Evolutionary conservation across 768 basidiomycete species (phyloP).

Genomic region (Boletus vermiculosoides): DNA sequence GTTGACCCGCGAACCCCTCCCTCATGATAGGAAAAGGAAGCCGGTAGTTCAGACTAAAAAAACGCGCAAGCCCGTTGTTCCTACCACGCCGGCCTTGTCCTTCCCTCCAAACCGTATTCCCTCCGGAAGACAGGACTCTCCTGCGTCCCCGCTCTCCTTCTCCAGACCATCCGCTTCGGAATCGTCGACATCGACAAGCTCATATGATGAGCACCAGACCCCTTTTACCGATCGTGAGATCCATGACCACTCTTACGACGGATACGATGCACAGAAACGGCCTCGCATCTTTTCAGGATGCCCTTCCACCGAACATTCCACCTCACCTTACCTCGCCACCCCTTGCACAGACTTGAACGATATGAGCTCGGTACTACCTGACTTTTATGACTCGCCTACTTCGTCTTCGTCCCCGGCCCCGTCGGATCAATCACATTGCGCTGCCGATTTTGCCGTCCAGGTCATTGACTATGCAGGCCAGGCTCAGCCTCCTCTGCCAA

Average conservation of each 20-base stretch:
- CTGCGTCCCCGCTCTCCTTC: slow-evolving; percentile 2
- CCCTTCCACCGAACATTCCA: slow-evolving; percentile 4
- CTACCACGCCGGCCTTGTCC: slow-evolving; percentile 18
- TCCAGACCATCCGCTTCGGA: slow-evolving; percentile 13
- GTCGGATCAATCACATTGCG: slow-evolving; percentile 25
- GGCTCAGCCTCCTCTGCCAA: not conserved
- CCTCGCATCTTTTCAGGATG: slow-evolving; percentile 14
- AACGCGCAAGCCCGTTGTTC: slow-evolving; percentile 21
- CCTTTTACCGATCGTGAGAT: slow-evolving; percentile 9
- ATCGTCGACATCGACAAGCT: slow-evolving; percentile 6
- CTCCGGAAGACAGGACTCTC: slow-evolving; percentile 22
- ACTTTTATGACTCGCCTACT: slow-evolving; percentile 23
- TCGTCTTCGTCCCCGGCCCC: slow-evolving; percentile 25
- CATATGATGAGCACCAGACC: slow-evolving; percentile 12
- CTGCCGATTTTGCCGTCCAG: slow-evolving; percentile 9
- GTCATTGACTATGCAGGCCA: slow-evolving; percentile 4
- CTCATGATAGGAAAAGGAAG: slow-evolving; percentile 26
- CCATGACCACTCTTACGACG: slow-evolving; percentile 6
- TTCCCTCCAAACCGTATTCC: slow-evolving; percentile 28
- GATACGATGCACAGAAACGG: slow-evolving; percentile 16
- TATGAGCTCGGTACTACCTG: slow-evolving; percentile 9
- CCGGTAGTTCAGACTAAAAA: slow-evolving; percentile 14
- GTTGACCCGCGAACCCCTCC: slow-evolving; percentile 24
- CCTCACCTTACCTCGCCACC: slow-evolving; percentile 10
- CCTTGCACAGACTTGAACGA: slow-evolving; percentile 17